Percentiles rank a stretch among this genome's conserved stretches.
Evolutionary conservation across 768 basidiomycete species (phyloP).

Genomic region (Rhizopogon sp.): DNA sequence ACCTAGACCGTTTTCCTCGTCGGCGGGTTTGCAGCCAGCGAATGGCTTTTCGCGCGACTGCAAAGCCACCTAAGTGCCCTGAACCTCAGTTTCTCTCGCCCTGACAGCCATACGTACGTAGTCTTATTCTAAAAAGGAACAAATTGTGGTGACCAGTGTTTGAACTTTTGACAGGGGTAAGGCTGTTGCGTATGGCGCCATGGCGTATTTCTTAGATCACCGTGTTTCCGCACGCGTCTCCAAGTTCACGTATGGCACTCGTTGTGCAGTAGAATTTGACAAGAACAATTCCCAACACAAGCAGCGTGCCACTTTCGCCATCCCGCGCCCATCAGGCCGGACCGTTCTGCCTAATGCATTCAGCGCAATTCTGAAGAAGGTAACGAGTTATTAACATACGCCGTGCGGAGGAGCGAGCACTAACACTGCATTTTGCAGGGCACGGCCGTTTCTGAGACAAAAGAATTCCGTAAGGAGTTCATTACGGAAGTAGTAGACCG

Average conservation of each 20-base stretch:
- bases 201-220: constrained; percentile 40
- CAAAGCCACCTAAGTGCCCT: constrained; percentile 26
- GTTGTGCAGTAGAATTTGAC: constrained; percentile 25
- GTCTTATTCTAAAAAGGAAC: not conserved
- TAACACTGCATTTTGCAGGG: constrained; percentile 13
- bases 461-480: constrained; percentile 28
- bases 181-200: constrained; percentile 41
- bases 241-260: constrained; percentile 34
- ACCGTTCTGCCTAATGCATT: constrained; percentile 28
- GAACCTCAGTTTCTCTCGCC: constrained; percentile 39
- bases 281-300: constrained; percentile 24
- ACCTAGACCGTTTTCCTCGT: constrained; percentile 35
- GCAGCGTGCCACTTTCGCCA: constrained; percentile 18
- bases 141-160: not conserved
- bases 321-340: constrained; percentile 28
- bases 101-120: constrained; percentile 46
- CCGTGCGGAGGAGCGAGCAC: not conserved
- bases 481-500: constrained; percentile 25
- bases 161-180: constrained; percentile 30
- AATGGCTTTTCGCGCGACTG: constrained; percentile 35
- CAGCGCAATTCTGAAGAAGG: constrained; percentile 25
- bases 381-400: not conserved
- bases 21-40: constrained; percentile 41
- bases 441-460: constrained; percentile 22
- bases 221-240: constrained; percentile 34